Conservation (phyloP, 768 basidiomycete species). For the Leccinum disarticulatum region DNA sequence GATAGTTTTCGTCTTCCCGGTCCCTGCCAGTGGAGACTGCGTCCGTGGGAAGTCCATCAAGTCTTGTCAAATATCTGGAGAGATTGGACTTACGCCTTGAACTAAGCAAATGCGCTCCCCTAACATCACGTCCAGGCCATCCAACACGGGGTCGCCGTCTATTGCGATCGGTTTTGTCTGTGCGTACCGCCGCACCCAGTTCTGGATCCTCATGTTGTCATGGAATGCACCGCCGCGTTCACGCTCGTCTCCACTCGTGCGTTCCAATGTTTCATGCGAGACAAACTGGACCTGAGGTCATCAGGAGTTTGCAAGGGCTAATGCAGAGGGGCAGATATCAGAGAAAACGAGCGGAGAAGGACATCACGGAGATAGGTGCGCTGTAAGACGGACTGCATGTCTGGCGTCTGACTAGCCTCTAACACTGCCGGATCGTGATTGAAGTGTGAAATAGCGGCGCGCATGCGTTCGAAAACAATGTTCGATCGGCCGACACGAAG, state of each 20-base stretch:
- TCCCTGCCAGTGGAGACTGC: slow-evolving; percentile 72
- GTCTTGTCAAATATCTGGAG: neutral
- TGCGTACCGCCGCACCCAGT: slow-evolving; percentile 77
- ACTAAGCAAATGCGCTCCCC: slow-evolving; percentile 75
- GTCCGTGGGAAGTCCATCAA: slow-evolving; percentile 7
- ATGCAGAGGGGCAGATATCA: slow-evolving; percentile 22
- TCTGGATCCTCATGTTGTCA: slow-evolving; percentile 73
- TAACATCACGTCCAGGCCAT: slow-evolving; percentile 77
- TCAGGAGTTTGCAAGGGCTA: slow-evolving; percentile 40
- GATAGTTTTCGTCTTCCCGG: slow-evolving; percentile 91
- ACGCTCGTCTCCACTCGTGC: slow-evolving; percentile 27
- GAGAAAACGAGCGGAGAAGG: slow-evolving; percentile 57
- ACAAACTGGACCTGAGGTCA: slow-evolving; percentile 35
- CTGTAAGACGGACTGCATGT: slow-evolving; percentile 54
- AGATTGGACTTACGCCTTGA: slow-evolving; percentile 65
- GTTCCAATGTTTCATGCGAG: slow-evolving; percentile 39
- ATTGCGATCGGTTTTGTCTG: slow-evolving; percentile 56
- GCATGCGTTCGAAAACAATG: slow-evolving; percentile 68
- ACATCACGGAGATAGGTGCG: slow-evolving; percentile 76
- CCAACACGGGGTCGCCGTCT: slow-evolving; percentile 75
- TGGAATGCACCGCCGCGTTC: slow-evolving; percentile 53
- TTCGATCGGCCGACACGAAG: slow-evolving; percentile 72
- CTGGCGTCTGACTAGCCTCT: slow-evolving; percentile 33
- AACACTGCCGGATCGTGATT: slow-evolving; percentile 50
- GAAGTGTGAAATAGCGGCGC: slow-evolving; percentile 58